A percentile compares a stretch with the other conserved stretches of the same genome.
phyloP scores from a whole-genome alignment of 2,329 filamentous ascomycete genomes.

The Colletotrichum tropicale region DNA sequence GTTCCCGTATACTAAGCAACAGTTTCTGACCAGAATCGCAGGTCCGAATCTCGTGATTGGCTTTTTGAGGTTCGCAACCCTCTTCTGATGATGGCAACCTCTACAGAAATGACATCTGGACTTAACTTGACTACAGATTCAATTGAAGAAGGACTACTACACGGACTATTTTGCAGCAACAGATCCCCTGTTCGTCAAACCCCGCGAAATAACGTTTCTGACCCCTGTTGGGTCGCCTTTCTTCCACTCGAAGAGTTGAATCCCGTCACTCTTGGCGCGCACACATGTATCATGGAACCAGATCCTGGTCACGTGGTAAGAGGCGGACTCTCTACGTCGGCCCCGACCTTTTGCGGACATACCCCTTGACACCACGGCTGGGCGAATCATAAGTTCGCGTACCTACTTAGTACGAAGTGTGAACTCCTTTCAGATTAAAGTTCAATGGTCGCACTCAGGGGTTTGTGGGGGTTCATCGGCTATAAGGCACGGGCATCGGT shows the following conservation, averaged over 20 bases:
- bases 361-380: not conserved
- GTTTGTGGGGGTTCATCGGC: not conserved
- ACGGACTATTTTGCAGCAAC: not conserved
- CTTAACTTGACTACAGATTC: not conserved
- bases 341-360: not conserved
- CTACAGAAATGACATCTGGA: not conserved
- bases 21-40: not conserved
- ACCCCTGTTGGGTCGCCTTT: not conserved
- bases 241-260: not conserved
- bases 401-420: not conserved
- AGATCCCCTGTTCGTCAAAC: not conserved
- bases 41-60: not conserved
- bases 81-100: fast-evolving
- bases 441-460: not conserved
- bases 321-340: not conserved
- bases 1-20: not conserved
- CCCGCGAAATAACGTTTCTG: not conserved
- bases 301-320: not conserved
- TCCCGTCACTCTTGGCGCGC: not conserved
- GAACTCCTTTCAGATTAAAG: not conserved
- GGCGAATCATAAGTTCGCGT: not conserved
- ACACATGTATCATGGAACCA: not conserved
- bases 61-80: not conserved
- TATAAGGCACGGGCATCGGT: not conserved
- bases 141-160: not conserved